Evolutionary conservation across 2,329 filamentous ascomycete genomes (phyloP).

Genomic region (Colletotrichum agaves): DNA sequence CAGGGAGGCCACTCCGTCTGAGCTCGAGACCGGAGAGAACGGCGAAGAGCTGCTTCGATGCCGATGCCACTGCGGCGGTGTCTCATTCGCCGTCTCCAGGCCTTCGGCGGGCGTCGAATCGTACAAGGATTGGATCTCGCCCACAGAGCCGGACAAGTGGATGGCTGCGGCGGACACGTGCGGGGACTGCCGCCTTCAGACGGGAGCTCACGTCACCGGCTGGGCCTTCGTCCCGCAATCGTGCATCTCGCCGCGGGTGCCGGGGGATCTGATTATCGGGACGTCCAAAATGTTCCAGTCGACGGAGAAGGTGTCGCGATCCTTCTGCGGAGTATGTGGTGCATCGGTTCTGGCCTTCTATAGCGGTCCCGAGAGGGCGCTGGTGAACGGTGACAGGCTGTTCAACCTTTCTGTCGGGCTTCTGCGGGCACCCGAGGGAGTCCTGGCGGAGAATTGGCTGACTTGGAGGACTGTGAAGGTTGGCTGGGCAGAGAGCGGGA

Average conservation of each 20-base stretch:
- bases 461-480: conserved; percentile 55
- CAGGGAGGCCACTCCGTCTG: conserved; percentile 41
- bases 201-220: conserved; percentile 53
- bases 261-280: conserved; percentile 51
- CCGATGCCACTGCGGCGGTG: conserved; percentile 58
- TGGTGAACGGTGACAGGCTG: conserved; percentile 39
- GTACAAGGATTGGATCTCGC: conserved; percentile 49
- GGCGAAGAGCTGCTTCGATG: conserved; percentile 54
- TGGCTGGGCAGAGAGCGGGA: conserved; percentile 48
- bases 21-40: conserved; percentile 46
- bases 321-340: conserved; percentile 59
- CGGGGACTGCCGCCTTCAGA: conserved; percentile 55
- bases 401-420: conserved; percentile 57
- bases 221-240: conserved; percentile 56
- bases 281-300: conserved; percentile 56
- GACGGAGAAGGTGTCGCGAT: conserved; percentile 51
- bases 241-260: conserved; percentile 50
- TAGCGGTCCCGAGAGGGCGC: conserved; percentile 43
- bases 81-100: conserved; percentile 57
- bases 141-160: conserved; percentile 54
- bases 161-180: conserved; percentile 54
- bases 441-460: conserved; percentile 57
- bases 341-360: conserved; percentile 53
- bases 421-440: conserved; percentile 56
- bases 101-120: conserved; percentile 47